Conservation (phyloP, 768 basidiomycete genomes). For the Boletus subcaerulescens region DNA sequence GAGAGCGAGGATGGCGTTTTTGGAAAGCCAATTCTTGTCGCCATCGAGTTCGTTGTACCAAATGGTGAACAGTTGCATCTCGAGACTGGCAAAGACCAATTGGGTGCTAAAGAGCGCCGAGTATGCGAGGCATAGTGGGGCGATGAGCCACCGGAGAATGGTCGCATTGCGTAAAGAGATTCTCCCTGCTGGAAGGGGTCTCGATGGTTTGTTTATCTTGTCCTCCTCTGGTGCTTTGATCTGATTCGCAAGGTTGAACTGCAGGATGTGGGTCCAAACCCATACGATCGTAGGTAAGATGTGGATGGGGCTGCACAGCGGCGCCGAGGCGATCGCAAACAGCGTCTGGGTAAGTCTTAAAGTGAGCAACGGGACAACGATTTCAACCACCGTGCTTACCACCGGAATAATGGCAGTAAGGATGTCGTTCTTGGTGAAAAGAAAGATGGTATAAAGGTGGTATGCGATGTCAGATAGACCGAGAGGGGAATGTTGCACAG, state of each 20-base stretch:
- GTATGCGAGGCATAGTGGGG: conserved; percentile 34
- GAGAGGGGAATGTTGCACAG: conserved; percentile 7
- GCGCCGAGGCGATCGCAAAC: conserved; percentile 34
- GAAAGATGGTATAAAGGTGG: conserved; percentile 30
- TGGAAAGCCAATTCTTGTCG: conserved; percentile 38
- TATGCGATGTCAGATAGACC: conserved; percentile 10
- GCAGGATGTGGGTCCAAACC: conserved; percentile 47
- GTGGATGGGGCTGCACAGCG: conserved; percentile 19
- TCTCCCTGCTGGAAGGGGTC: conserved; percentile 44
- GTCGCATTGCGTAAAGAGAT: conserved; percentile 36
- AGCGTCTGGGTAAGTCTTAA: conserved; percentile 24
- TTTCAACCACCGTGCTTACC: conserved; percentile 25
- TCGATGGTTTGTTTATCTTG: conserved; percentile 41
- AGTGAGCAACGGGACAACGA: not conserved
- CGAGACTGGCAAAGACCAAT: conserved; percentile 33
- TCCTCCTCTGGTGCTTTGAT: conserved; percentile 42
- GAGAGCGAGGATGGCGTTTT: conserved; percentile 39
- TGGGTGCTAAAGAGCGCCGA: conserved; percentile 34
- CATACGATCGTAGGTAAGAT: conserved; percentile 36
- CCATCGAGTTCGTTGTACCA: conserved; percentile 41
- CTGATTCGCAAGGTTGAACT: conserved; percentile 45
- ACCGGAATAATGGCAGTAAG: conserved; percentile 45
- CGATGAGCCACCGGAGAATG: conserved; percentile 36
- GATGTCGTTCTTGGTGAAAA: conserved; percentile 47
- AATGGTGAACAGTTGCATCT: conserved; percentile 31